phyloP scores from a whole-genome alignment of 768 basidiomycete species.

The Fomitopsis serialis region DNA sequence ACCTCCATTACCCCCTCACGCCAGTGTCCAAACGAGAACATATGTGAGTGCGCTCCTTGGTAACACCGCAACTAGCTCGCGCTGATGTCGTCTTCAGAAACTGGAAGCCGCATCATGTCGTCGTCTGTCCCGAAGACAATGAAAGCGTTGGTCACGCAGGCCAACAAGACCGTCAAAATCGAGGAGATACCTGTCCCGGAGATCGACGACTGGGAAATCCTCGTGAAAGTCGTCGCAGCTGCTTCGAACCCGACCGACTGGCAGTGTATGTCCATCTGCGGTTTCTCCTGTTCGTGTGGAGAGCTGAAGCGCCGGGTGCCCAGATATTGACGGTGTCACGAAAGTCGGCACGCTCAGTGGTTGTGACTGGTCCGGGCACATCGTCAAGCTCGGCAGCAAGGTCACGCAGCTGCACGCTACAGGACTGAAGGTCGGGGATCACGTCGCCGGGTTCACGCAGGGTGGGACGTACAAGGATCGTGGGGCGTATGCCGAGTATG shows the following conservation, averaged over 20 bases:
- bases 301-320: not conserved
- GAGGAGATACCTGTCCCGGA: constrained; percentile 15
- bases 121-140: constrained; percentile 4
- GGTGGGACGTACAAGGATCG: constrained; percentile 7
- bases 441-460: constrained; percentile 16
- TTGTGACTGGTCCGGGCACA: not conserved
- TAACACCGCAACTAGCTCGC: no score
- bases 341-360: not conserved
- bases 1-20: no score
- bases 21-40: no score
- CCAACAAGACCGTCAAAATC: constrained; percentile 7
- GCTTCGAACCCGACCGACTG: constrained; percentile 22
- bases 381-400: constrained; percentile 10
- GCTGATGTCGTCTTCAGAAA: no score
- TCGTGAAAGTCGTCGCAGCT: constrained; percentile 18
- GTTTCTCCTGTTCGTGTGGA: not conserved
- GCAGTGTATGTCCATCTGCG: constrained; percentile 11
- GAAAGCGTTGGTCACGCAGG: constrained; percentile 3
- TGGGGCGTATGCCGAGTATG: constrained; percentile 20
- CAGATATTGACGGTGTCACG: not conserved
- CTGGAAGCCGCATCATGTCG: not conserved
- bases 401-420: not conserved
- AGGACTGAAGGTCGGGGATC: constrained; percentile 14
- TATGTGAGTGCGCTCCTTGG: no score
- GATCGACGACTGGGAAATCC: constrained; percentile 19